phyloP scores from a whole-genome alignment of 441 rosid genomes.

The Cnidoscolus chayamansa region DNA sequence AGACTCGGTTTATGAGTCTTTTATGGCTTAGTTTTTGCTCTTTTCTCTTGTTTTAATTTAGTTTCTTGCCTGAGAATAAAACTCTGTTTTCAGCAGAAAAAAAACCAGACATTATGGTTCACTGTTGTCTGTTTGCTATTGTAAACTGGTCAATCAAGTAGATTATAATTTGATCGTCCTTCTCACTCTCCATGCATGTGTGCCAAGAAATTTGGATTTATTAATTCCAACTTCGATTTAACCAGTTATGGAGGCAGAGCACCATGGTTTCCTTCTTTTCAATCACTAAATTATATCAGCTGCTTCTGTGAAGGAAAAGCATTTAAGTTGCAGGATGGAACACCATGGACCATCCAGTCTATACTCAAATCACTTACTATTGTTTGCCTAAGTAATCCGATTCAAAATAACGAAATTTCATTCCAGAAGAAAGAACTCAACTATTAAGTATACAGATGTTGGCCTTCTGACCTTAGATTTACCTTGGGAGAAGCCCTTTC shows the following conservation, averaged over 20 bases:
- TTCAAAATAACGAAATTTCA: neutral
- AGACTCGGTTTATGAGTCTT: conserved; percentile 41
- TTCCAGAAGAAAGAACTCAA: neutral
- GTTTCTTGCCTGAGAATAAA: conserved; percentile 20
- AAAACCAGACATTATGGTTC: neutral
- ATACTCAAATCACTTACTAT: too few relatives aligned
- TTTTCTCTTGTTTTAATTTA: neutral
- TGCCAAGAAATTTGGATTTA: neutral
- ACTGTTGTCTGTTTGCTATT: neutral
- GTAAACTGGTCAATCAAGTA: neutral
- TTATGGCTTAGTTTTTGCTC: conserved; percentile 29
- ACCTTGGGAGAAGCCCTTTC: neutral
- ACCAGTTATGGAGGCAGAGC: too few relatives aligned
- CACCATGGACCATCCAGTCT: too few relatives aligned
- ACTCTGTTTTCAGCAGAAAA: neutral
- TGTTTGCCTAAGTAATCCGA: neutral
- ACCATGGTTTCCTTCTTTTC: too few relatives aligned
- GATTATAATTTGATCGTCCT: conserved; percentile 10
- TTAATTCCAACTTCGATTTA: too few relatives aligned
- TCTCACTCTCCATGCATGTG: neutral
- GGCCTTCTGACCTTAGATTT: neutral
- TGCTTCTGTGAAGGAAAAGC: neutral
- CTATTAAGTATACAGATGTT: neutral
- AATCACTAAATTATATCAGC: neutral
- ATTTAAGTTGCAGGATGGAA: neutral